Evolutionary conservation across 805 yeast genomes (phyloP), one percentile per base, ranked within the genome.

Genomic region (Wickerhamiella kurtzmanii): DNA sequence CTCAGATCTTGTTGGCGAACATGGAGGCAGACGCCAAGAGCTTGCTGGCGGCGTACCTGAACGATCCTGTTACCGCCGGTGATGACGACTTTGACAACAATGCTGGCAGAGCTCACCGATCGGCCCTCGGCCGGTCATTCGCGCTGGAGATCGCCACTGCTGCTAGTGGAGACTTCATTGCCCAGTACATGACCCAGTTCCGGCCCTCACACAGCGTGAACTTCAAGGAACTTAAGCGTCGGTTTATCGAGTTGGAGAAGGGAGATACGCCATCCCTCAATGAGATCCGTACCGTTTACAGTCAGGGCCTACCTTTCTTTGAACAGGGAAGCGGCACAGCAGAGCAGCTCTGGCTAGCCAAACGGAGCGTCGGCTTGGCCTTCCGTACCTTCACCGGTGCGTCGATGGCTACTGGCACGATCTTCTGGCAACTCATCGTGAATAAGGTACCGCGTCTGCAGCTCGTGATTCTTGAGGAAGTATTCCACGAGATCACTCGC

Each of bases 371-470:
- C 2, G 50, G 50, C 19, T 68, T 87, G 16, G 95, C 97, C 1
- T 85, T 89, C 64, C 62, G 68, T 16, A 62, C 72, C 1, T 82
- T 87, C 58, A 76, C 78, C 11, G 69, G 80, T 0, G 65, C 67
- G 16, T 65, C 77, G 2, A 74, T 87, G 61, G 75, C 74, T 46
- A 69, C 76, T 6, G 84, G 88, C 0, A 75, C 80, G 15, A 73
- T 77, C n/a, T 71, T 80, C 25, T 89, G 97, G 97, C 68, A 82
- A 39, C 77, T 85, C 41, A 72, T 84, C 17, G 76, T 82, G 65
- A 77, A 79, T 48, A 85, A 81, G 52, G 71, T 77, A 43, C 76
- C 80, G 0, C 70, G 71, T 21, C 56, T 80, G 36, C 72, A 87
- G 1, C 65, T 73, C 25, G 63, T 75, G n/a, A 58, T 89, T 9